phyloP scores from a whole-genome alignment of 108 stramenopile genomes.

The Skeletonema potamos region DNA sequence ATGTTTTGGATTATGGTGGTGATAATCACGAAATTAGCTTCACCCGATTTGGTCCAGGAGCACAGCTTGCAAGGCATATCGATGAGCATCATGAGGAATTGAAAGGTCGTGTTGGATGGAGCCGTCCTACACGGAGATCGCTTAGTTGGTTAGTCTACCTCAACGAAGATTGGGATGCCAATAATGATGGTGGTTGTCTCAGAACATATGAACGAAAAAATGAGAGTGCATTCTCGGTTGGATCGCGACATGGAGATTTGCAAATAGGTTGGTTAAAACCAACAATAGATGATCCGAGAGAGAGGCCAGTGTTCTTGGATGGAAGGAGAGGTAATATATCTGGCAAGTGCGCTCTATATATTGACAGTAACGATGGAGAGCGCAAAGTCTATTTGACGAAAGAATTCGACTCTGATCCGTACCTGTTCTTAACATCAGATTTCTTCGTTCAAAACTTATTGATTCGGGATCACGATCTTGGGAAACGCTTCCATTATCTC shows the following conservation, averaged over 20 bases:
- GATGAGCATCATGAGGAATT: constrained; percentile 80
- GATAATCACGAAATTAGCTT: constrained; percentile 62
- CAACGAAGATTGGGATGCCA: constrained; percentile 62
- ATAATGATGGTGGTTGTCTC: constrained; percentile 46
- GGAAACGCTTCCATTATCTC: constrained; percentile 45
- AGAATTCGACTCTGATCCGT: constrained; percentile 51
- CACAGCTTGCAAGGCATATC: constrained; percentile 57
- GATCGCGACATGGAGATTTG: constrained; percentile 51
- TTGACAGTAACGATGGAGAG: constrained; percentile 15
- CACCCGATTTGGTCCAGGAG: constrained; percentile 67
- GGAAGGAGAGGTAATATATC: constrained; percentile 35
- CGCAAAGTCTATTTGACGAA: constrained; percentile 44
- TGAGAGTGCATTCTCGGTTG: constrained; percentile 14
- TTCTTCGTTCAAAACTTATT: constrained; percentile 21
- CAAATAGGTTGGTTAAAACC: constrained; percentile 67
- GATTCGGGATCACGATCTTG: constrained; percentile 16
- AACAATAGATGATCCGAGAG: constrained; percentile 30
- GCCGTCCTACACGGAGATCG: constrained; percentile 52
- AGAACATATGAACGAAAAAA: constrained; percentile 50
- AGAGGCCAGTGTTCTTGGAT: constrained; percentile 69
- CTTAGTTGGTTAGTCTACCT: constrained; percentile 71
- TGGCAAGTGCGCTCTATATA: constrained; percentile 59
- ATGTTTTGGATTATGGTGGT: constrained; percentile 31
- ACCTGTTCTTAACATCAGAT: constrained; percentile 49
- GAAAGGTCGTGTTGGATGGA: constrained; percentile 61